Evolutionary conservation across 192 early-diverging fungal genomes (phyloP), one percentile per base, ranked within the genome.

Genomic region (Coemansia sp.): DNA sequence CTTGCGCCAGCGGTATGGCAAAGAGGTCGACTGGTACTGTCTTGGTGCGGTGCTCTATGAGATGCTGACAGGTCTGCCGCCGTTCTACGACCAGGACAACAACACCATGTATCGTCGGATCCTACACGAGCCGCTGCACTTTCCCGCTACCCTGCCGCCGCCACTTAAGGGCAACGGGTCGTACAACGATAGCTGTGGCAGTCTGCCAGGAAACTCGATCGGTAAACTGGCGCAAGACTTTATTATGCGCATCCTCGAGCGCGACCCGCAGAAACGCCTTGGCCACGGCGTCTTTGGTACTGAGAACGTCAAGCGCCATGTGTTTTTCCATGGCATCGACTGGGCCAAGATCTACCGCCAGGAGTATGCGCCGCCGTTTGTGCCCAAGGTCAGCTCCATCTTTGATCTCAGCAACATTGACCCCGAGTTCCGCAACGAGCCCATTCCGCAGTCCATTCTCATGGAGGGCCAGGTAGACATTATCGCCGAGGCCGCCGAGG

Each of bases 21-120:
- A 81, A 24, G 74, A 81, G 17, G 85, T 90, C 11, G 88, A 90
- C 67, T 88, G 87, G 88, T 88, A 83, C 75, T 80, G 86, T 15
- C 76, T 89, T 15, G 88, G 88, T 5, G 83, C 88, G 44, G 72
- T 89, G 21, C 74, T 88, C 63, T 89, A 85, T 58, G 87, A 76
- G 52, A 76, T 76, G 74, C 64, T 76, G 19, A 65, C 84, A 0
- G 85, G 87, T 1, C 63, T 86, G 35, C 87, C 87, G 18, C 87
- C 87, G 27, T 88, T 84, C 63, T 78, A 68, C 36, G 58, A 63
- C 19, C 61, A 64, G 27, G 65, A 78, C 52, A 68, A 53, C 17
- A 63, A 63, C 42, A 52, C 41, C 17, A 63, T 74, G 72, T 68
- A 65, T 27, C 52, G 44, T 2, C 60, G 65, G 12, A 68, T 74